Evolutionary conservation across 805 yeast genomes (phyloP).

Genomic region (Ogataea siamensis): DNA sequence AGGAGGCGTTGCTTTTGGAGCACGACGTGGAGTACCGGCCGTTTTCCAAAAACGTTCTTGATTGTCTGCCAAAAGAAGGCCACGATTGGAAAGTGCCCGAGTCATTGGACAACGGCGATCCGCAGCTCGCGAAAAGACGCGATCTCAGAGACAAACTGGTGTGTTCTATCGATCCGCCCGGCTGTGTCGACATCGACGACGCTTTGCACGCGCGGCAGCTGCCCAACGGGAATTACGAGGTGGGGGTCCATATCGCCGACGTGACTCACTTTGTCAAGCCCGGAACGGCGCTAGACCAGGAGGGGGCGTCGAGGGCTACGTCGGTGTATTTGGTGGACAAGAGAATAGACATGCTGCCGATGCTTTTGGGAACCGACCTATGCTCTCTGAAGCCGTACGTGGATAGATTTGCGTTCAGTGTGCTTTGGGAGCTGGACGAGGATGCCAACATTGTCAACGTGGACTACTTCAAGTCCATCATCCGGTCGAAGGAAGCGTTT

Average conservation of each 20-base stretch:
- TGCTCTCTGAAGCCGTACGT: constrained; percentile 95
- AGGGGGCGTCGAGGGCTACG: constrained; percentile 96
- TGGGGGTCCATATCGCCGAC: constrained; percentile 99
- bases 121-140: constrained; percentile 57
- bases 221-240: constrained; percentile 93
- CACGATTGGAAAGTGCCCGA: constrained; percentile 89
- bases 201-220: constrained; percentile 85
- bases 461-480: constrained; percentile 81
- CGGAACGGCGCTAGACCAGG: constrained; percentile 85
- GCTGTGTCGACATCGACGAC: constrained; percentile 98
- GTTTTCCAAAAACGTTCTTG: constrained; percentile 86
- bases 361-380: constrained; percentile 89
- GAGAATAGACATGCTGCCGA: constrained; percentile 98
- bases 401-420: constrained; percentile 94
- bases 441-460: constrained; percentile 81
- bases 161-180: constrained; percentile 97
- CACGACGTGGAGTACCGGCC: constrained; percentile 98
- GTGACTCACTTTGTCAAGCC: constrained; percentile 97
- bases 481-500: constrained; percentile 89
- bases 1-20: constrained; percentile 88
- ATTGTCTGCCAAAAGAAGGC: constrained; percentile 91
- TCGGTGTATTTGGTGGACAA: constrained; percentile 96
- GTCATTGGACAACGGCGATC: constrained; percentile 51
- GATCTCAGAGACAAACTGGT: constrained; percentile 88
- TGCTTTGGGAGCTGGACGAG: constrained; percentile 89